Base-by-base conservation (phyloP, 768 basidiomycete genomes). In the Amanita rubescens region DNA sequence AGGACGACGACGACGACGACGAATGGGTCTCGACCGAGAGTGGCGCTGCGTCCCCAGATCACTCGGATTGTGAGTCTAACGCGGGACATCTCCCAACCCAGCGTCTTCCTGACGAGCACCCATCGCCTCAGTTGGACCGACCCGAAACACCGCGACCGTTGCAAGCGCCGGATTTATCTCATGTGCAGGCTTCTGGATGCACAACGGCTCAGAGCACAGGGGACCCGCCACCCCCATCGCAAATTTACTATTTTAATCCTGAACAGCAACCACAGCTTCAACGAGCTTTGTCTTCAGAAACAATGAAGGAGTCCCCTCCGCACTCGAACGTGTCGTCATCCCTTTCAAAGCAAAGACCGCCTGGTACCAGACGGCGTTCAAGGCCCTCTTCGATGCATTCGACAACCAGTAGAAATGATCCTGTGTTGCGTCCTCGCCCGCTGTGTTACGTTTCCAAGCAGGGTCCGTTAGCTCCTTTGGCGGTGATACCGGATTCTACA, bases 1-100 rank as follows among this genome's bases (percentile, higher is more conserved):
- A 71, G 14, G 69, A 70, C 11, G 81, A 81, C 54, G 85, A 70
- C 11, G 81, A 81, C 54, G 85, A 86, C 10, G 85, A 87, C 52
- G 87, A 81, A 53, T 89, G 86, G 86, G 75, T 85, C 1, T 89
- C 87, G 24, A 87, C 82, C 63, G 85, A 86, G 66, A 88, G 85
- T 60, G 87, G 85, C 6, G 83, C 79, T 0, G 85, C 71, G 0
- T 89, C 87, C 1, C 87, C 87, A 3, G 77, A 75, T 58, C 69
- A 72, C 35, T 78, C 79, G 0, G 75, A 77, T 47, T 69, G 41
- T 63, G 65, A n/a, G 69, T 69, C 33, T 20, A 33, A 45, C 25
- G 25, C 24, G 12, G 20, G 19, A 17, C 12, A 11, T 46, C 7
- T 30, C 17, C 43, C 11, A 17, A 20, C 37, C n/a, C 52, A 22